These are phyloP conservation scores for Talaromyces sp. DNA, from an alignment of 2,329 filamentous ascomycete genomes.

Conservation along the genomic window DNA sequence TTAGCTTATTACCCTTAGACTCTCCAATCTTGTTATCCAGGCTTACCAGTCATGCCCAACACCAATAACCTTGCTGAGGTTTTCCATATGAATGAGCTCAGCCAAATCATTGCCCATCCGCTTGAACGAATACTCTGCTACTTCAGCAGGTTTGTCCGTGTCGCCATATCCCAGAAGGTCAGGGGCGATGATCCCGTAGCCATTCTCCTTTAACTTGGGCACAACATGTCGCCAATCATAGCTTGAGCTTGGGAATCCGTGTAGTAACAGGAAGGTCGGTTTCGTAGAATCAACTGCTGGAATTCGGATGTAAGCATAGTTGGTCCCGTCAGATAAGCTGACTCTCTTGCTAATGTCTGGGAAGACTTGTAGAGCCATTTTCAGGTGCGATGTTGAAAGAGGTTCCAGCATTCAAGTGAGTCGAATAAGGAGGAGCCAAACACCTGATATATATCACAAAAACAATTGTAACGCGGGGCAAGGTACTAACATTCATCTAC, in stretches of 20 bases:
- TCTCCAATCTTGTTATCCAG: not conserved
- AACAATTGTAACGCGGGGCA: no score
- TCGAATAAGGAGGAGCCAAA: no score
- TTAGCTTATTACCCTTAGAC: not conserved
- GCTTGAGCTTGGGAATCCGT: slow-evolving; percentile 46
- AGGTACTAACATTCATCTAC: no score
- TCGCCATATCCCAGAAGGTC: slow-evolving; percentile 42
- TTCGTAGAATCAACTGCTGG: no score
- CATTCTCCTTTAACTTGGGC: slow-evolving; percentile 27
- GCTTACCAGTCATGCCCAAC: slow-evolving; percentile 22
- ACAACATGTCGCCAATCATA: slow-evolving; percentile 43
- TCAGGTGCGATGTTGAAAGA: no score
- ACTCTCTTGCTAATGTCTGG: no score
- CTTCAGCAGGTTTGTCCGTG: slow-evolving; percentile 26
- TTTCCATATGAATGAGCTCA: slow-evolving; percentile 29
- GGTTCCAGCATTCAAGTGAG: no score
- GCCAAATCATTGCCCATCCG: slow-evolving; percentile 30
- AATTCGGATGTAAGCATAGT: no score
- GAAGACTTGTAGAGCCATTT: no score
- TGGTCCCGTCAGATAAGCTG: no score
- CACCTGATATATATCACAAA: no score
- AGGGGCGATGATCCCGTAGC: slow-evolving; percentile 42
- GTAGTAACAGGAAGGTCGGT: slow-evolving; percentile 46
- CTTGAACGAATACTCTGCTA: slow-evolving; percentile 27
- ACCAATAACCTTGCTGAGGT: slow-evolving; percentile 17